phyloP scores from a whole-genome alignment of 306 rosid species.

The Rosa persica region DNA sequence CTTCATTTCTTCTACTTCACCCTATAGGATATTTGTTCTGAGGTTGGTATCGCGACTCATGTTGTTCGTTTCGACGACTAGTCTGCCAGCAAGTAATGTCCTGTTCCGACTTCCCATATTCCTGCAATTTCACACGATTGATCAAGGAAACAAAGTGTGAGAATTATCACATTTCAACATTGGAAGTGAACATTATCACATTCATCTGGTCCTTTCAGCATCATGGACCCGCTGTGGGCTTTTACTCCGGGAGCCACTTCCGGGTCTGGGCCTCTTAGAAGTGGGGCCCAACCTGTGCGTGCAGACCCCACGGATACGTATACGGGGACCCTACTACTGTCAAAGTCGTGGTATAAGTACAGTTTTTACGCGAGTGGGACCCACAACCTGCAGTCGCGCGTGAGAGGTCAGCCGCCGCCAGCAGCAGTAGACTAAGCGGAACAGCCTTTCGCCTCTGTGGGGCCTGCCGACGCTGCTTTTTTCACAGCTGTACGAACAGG shows the following conservation, averaged over 20 bases:
- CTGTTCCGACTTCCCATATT: no score
- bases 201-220: not conserved
- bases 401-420: not conserved
- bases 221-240: not conserved
- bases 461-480: not conserved
- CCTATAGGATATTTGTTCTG: constrained; percentile 17
- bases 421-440: no score
- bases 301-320: no score
- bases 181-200: no score
- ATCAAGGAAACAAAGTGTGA: no score
- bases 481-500: constrained; percentile 16
- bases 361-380: not conserved
- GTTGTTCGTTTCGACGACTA: not conserved
- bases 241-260: not conserved
- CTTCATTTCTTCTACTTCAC: constrained; percentile 16
- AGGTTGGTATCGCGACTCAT: not conserved
- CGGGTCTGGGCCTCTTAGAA: not conserved
- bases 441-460: not conserved
- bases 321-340: not conserved
- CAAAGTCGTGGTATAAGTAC: no score
- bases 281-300: not conserved
- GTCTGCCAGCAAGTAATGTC: not conserved
- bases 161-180: not conserved
- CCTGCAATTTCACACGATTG: no score
- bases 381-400: not conserved